phyloP scores from a whole-genome alignment of 2,329 filamentous ascomycete species.

The Colletotrichum higginsianum region DNA sequence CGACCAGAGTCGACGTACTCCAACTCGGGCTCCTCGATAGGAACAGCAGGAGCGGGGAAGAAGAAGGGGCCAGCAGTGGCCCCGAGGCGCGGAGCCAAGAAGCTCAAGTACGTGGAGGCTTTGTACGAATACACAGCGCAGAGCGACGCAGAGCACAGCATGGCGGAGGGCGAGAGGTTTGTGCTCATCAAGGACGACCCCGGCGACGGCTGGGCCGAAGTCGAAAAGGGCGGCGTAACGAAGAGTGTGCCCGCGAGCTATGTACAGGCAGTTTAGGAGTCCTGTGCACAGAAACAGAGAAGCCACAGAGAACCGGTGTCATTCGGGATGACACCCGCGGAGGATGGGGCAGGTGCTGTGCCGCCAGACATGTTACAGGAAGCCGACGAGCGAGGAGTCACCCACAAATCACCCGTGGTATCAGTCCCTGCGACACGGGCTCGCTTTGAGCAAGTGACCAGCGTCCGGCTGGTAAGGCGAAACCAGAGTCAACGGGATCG shows the following conservation, averaged over 20 bases:
- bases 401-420: background rate
- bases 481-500: slow-evolving; percentile 39
- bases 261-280: slow-evolving; percentile 78
- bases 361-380: slow-evolving; percentile 8
- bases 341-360: background rate
- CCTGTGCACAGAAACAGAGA: slow-evolving; percentile 21
- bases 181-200: slow-evolving; percentile 90
- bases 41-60: slow-evolving; percentile 66
- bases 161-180: slow-evolving; percentile 92
- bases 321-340: background rate
- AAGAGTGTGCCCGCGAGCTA: slow-evolving; percentile 97
- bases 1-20: slow-evolving; percentile 85
- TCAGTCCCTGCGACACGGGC: background rate
- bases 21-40: slow-evolving; percentile 79
- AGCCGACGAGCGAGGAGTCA: background rate
- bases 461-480: slow-evolving; percentile 41
- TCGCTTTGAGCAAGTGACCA: slow-evolving; percentile 32
- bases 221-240: slow-evolving; percentile 89
- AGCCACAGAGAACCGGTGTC: background rate
- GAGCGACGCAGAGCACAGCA: slow-evolving; percentile 89
- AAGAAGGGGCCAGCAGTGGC: slow-evolving; percentile 95
- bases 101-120: slow-evolving; percentile 92
- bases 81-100: slow-evolving; percentile 91
- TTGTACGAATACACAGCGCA: slow-evolving; percentile 92
- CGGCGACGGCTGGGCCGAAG: slow-evolving; percentile 97